Base-by-base conservation (phyloP, 208 protist species). In the Acanthamoeba lenticulata region DNA sequence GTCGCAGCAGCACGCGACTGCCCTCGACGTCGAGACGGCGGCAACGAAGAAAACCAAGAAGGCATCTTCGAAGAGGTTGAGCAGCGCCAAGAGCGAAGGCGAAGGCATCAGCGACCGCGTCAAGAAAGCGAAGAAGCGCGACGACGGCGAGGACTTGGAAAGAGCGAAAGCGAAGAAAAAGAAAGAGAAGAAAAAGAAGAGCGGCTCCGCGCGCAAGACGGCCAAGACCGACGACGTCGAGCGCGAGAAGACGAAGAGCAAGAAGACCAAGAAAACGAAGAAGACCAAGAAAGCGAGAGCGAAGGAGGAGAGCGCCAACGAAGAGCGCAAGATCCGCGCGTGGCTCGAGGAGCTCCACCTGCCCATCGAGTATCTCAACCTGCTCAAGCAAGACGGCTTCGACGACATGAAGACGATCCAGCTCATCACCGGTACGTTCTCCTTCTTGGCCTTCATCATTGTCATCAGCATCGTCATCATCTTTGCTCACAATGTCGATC, bases 331-430 rank as follows among this genome's bases (percentile, higher is more conserved):
- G 45, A 52, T 88, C 3, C 21, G 27, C 29, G 47, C 42, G 9
- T 88, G 79, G 79, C 47, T 88, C 29, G 21, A 32, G 9, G 47
- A 60, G 17, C 79, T 88, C 32, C 27, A 60, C 45, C 79, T 88
- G 44, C 79, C 79, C 27, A 44, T 17, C n/a, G 47, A 60, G 45
- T 88, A 88, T 38, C 45, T 88, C 17, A 2, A 2, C 4, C 79
- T 88, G 29, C 36, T 88, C 38, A 24, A 62, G 38, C n/a, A 88
- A 27, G 79, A 88, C 36, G 79, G 79, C 79, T 88, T 88, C 32
- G 79, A 88, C 45, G 79, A 88, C 79, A 52, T 88, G 79, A 42
- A 49, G 13, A 88, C 79, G n/a, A 88, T 88, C n/a, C 42, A 88
- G 79, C 79, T 88, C 44, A 88, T 88, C 29, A 88, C 79, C 36